Base-by-base conservation (phyloP, 2,329 filamentous ascomycete genomes). In the Colletotrichum melonis region DNA sequence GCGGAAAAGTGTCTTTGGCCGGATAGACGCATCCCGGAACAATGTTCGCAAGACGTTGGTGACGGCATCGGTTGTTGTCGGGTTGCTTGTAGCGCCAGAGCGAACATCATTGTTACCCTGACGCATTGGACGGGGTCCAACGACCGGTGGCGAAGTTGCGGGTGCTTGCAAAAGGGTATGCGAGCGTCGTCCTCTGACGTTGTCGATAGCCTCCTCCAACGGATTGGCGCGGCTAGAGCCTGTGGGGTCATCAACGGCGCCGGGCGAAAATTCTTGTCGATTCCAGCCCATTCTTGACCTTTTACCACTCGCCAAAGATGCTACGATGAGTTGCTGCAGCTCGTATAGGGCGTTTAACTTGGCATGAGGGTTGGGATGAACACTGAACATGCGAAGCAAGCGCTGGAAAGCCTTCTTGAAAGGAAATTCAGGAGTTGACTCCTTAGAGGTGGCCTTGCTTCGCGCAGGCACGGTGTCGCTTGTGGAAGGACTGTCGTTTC, bases 341-440 rank as follows among this genome's bases (percentile, higher is more conserved):
- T 98, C 95, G 74, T 93, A 92, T 5, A 98, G 86, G 0, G 94
- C 93, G 76, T 93, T 92, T 14, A 99, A 88, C 82, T 99, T 99
- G 26, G 91, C 89, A 76, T 93, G 93, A 0, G 97, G 97, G 79
- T 97, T 97, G 0, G 94, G 94, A 76, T 97, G 94, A 4, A 95
- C 94, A 55, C 94, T 95, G 77, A 99, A 97, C 84, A 95, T 95
- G 75, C 91, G 92, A 38, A 98, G 86, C 1, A 98, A 87, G 14
- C 92, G 91, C 76, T 91, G 88, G 79, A 97, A 98, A 0, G 95
- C 93, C 76, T 91, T 90, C 64, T 91, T 91, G 79, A 96, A 98
- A 0, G 94, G 94, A 77, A 97, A 97, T 52, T 93, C 91, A 2
- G 83, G 75, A 3, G 79, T 80, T 24, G 78, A 79, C 14, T 81